These are phyloP conservation scores for Mallotus repandus DNA, from an alignment of 441 rosid species.

Conservation along the genomic window DNA sequence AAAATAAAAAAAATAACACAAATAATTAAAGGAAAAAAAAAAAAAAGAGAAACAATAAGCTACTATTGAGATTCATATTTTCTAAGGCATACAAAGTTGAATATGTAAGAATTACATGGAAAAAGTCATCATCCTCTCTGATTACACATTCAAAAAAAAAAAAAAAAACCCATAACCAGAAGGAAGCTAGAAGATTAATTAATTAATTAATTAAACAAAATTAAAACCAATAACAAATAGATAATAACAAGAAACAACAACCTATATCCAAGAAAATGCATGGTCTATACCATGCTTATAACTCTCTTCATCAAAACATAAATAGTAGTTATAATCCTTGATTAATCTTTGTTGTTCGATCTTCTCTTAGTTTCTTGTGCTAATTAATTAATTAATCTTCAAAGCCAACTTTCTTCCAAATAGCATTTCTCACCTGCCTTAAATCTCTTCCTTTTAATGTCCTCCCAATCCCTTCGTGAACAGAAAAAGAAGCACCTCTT, in stretches of 20 bases:
- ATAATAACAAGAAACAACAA: neutral
- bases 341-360: neutral
- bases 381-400: slow-evolving; percentile 42
- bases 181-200: neutral
- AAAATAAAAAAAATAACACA: neutral
- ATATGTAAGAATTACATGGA: neutral
- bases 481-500: slow-evolving; percentile 55
- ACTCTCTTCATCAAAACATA: neutral
- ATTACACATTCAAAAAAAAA: slow-evolving; percentile 14
- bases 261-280: neutral
- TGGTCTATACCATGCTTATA: neutral
- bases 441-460: slow-evolving; percentile 80
- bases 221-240: no score
- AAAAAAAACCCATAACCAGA: slow-evolving; percentile 25
- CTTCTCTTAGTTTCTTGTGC: neutral
- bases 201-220: neutral
- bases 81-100: neutral
- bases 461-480: slow-evolving; percentile 73
- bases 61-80: neutral
- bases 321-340: neutral
- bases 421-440: slow-evolving; percentile 74
- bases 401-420: slow-evolving; percentile 84
- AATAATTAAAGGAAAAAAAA: no score
- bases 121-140: slow-evolving; percentile 24
- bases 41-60: neutral